Evolutionary conservation across 2,329 filamentous ascomycete species (phyloP).

Genomic region (Xylariaceae sp.): DNA sequence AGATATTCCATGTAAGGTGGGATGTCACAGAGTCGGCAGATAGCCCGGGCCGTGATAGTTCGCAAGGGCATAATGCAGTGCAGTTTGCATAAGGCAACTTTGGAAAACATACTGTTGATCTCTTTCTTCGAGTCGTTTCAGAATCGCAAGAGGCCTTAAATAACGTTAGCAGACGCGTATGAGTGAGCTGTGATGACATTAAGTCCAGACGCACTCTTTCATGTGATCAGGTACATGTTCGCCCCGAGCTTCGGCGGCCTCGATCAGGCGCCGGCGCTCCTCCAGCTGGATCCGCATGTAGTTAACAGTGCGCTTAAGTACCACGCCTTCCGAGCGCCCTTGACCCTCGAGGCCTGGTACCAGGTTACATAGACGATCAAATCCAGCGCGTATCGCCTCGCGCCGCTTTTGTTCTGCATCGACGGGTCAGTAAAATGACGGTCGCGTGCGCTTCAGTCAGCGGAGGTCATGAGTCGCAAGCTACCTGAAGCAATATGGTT

Average conservation of each 20-base stretch:
- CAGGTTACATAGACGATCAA: constrained; percentile 72
- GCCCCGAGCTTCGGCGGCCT: constrained; percentile 52
- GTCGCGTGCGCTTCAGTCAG: not conserved
- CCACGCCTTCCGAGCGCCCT: constrained; percentile 76
- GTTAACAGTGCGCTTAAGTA: constrained; percentile 67
- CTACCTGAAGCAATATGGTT: constrained; percentile 51
- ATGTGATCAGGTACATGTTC: constrained; percentile 43
- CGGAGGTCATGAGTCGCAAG: not conserved
- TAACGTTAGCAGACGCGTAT: not conserved
- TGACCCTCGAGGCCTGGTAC: constrained; percentile 79
- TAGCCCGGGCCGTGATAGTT: not conserved
- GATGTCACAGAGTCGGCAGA: not conserved
- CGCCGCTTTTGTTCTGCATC: constrained; percentile 53
- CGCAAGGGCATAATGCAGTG: not conserved
- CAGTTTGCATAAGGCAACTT: not conserved
- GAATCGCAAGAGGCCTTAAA: constrained; percentile 26
- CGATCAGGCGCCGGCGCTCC: constrained; percentile 53
- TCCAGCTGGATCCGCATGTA: constrained; percentile 57
- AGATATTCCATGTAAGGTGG: not conserved
- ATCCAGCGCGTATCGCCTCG: constrained; percentile 73
- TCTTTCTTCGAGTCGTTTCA: constrained; percentile 28
- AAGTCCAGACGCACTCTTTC: constrained; percentile 35
- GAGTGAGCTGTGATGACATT: not conserved
- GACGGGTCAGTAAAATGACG: not conserved
- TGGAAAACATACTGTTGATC: constrained; percentile 17